Evolutionary conservation across 1,139 yeast genomes (phyloP).

Genomic region (Blastobotrys malaysiensis): DNA sequence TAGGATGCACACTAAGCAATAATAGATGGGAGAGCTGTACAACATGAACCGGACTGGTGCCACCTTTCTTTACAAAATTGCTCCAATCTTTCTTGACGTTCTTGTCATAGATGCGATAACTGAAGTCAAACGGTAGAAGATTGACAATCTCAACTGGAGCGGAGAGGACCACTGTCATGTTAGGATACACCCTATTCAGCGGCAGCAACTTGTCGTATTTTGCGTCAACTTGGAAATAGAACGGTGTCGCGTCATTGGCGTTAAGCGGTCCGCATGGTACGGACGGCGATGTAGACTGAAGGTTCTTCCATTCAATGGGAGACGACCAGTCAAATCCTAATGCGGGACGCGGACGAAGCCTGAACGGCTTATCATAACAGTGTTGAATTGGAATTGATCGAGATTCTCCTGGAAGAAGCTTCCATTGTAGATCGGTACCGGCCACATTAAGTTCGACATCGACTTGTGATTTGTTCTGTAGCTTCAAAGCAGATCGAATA

Average conservation of each 20-base stretch:
- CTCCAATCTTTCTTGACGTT: slow-evolving; percentile 67
- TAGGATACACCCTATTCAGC: slow-evolving; percentile 73
- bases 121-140: slow-evolving; percentile 73
- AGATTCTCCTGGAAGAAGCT: slow-evolving; percentile 48
- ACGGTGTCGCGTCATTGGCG: slow-evolving; percentile 30
- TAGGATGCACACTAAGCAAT: slow-evolving; percentile 65
- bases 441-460: slow-evolving; percentile 21
- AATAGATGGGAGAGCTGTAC: slow-evolving; percentile 69
- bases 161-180: slow-evolving; percentile 68
- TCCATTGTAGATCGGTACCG: slow-evolving; percentile 14
- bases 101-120: slow-evolving; percentile 73
- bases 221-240: slow-evolving; percentile 73
- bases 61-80: slow-evolving; percentile 58
- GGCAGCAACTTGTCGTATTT: slow-evolving; percentile 59
- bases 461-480: slow-evolving; percentile 61
- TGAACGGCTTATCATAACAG: slow-evolving; percentile 55
- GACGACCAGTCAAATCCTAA: slow-evolving; percentile 66
- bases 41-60: slow-evolving; percentile 68
- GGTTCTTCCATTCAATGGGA: slow-evolving; percentile 58
- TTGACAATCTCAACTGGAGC: slow-evolving; percentile 89
- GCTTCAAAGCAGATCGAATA: slow-evolving; percentile 66
- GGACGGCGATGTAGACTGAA: slow-evolving; percentile 48
- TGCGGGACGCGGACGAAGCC: slow-evolving; percentile 56
- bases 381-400: slow-evolving; percentile 68
- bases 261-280: slow-evolving; percentile 51